Evolutionary conservation across 805 yeast genomes (phyloP), one percentile per base, ranked within the genome.

Genomic region (Kodamaea hsintzibuensis): DNA sequence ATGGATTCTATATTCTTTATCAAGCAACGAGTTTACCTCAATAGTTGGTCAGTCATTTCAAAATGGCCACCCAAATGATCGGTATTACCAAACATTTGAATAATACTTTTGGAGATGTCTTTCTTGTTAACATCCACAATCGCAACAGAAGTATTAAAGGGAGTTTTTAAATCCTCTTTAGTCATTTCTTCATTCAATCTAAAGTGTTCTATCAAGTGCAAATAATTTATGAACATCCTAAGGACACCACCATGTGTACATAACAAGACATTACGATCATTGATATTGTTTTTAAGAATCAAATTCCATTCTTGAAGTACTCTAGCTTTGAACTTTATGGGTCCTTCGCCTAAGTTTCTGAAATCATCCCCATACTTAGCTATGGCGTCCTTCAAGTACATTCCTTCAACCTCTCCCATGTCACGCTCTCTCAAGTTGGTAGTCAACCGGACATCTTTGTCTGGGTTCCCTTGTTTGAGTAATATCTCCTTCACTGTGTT

Each of bases 181-280:
- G 69, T 64, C 49, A 82, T 68, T 1, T 70, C 72, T 2, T 71
- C 67, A 3, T 68, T 70, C 50, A 82, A 72, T 1, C 56, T 56
- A 58, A 73, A 82, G 10, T 66, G 62, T 27, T 63, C 60, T 18
- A 72, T 76, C 4, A 67, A 61, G 48, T 82, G 69, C 43, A 87
- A 70, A 64, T 84, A 76, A 55, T 80, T 79, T 40, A 82, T 64
- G 38, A 85, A 77, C 27, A 83, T 80, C 46, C 89, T 80, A 14
- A 90, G 84, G 1, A 88, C 87, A 7, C 96, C 96, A 17, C 96
- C 96, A 66, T 90, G 96, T 12, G 91, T 82, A 53, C 90, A 82
- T 17, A 89, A 55, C 12, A 85, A 72, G 1, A 87, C 78, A 60
- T 88, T 88, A 49, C 68, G 69, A 52, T 69, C 64, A 19, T 68